Base-by-base conservation (phyloP, 192 early-diverging fungal species). In the Powellomyces hirtus region DNA sequence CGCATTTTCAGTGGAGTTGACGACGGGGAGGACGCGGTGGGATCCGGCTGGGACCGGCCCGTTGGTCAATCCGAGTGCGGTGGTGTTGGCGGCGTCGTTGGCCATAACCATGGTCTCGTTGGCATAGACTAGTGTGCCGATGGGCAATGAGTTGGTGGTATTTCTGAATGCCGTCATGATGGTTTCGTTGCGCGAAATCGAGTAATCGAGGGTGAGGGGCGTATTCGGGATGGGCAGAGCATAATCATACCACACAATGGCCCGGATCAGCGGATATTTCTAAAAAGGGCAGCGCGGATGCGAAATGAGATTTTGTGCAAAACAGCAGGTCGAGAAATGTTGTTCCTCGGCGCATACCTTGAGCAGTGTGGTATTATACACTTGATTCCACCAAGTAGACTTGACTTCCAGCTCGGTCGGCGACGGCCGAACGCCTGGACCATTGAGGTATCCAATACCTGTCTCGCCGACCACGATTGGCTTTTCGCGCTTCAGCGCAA, bases 331-430 rank as follows among this genome's bases (percentile, higher is more conserved):
- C 18, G 29, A 0, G 34, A n/a, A 34, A 1, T 60, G 24, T 16
- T n/a, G 29, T 20, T 26, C n/a, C 18, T 0, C 24, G 58, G 10
- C n/a, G 24, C 51, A 18, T 56, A 70, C 68, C 68, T 70, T 45
- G 35, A 63, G 40, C 8, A 71, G n/a, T 6, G 61, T 65, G 0
- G 26, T 30, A 31, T 65, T 72, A 40, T 45, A 72, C 24, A 62
- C 36, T 35, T 73, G 72, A 11, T 38, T 52, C 64, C 63, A 61
- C 72, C 72, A 80, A 10, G 72, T 60, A 16, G 45, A 44, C 62
- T 80, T 79, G 55, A 80, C 64, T 16, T 37, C 66, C 37, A 80
- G 45, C 58, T 79, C 73, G 4, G 56, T 58, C 46, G 65, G 61
- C 16, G 40, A 14, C 1, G 71, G 18, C 4, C 64, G 20, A 10